Base-by-base conservation (phyloP, 78 protist genomes). In the Polysphondylium violaceum region DNA sequence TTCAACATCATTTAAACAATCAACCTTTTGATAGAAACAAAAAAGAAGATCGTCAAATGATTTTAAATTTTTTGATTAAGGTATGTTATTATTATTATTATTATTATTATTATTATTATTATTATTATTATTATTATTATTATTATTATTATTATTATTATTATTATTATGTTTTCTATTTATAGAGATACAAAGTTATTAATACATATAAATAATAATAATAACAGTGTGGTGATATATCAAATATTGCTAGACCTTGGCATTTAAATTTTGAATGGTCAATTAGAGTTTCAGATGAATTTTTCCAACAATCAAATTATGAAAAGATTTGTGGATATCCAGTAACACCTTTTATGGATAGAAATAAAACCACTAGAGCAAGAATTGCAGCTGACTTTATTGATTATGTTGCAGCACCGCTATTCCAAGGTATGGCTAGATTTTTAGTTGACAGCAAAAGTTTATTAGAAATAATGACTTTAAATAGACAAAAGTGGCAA, bases 231-330 rank as follows among this genome's bases (percentile, higher is more conserved):
- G 91, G 91, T 56, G 91, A 83, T 69, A 83, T 83, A 31, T 83
- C 91, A 41, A 83, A 83, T 83, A 63, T 83, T 59, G 91, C 91
- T 55, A 83, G 91, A 83, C 91, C 91, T 25, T 83, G 91, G 91
- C 76, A 83, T 50, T 69, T 83, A 31, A 83, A 83, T 83, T 43
- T 69, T 21, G 91, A 83, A 58, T 83, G 91, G 91, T 83, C 91
- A 0, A 38, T 64, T 25, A 67, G 91, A 53, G 91, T 83, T 4
- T 83, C 91, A 5, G 91, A 83, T 41, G 91, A 83, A 43, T 83
- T 83, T 33, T 83, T 83, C 35, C 91, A 83, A 69, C 91, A 83
- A 43, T 83, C 91, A 2, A 56, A 83, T 9, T 83, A 56, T 58
- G 91, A 83, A 47, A 83, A 73, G 1, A 53, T 83, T 29, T 83